phyloP scores from a whole-genome alignment of 2,329 filamentous ascomycete genomes.

The Phialemonium atrogriseum region DNA sequence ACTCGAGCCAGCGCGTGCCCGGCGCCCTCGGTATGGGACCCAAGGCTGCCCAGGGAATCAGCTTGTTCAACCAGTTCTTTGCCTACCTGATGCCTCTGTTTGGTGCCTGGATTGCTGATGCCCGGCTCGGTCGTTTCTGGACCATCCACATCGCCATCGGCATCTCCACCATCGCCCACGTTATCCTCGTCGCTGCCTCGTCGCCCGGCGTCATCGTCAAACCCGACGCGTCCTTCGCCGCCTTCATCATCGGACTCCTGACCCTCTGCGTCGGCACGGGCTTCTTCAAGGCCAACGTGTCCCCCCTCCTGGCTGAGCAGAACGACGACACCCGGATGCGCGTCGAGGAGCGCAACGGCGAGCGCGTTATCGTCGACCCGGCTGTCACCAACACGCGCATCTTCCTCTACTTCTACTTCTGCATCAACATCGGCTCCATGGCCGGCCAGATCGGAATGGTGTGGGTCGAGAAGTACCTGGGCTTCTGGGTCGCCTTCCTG shows the following conservation, averaged over 20 bases:
- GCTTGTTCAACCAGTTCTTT: constrained; percentile 52
- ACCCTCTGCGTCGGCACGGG: constrained; percentile 57
- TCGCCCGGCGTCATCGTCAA: constrained; percentile 54
- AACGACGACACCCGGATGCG: constrained; percentile 50
- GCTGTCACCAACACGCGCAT: constrained; percentile 60
- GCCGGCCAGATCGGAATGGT: constrained; percentile 56
- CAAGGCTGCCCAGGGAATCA: constrained; percentile 40
- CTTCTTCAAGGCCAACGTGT: constrained; percentile 76
- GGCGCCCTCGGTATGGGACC: constrained; percentile 53
- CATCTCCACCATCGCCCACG: constrained; percentile 57
- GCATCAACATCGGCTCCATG: constrained; percentile 61
- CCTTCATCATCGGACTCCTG: constrained; percentile 59
- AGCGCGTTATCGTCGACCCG: constrained; percentile 64
- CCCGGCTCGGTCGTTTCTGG: constrained; percentile 64
- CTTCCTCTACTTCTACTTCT: constrained; percentile 56
- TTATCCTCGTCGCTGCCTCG: constrained; percentile 57
- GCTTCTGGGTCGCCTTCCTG: constrained; percentile 63
- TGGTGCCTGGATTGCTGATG: constrained; percentile 54
- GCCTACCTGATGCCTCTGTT: constrained; percentile 51
- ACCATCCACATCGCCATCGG: constrained; percentile 62
- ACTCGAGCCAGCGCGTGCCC: constrained; percentile 24
- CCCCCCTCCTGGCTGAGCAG: constrained; percentile 63
- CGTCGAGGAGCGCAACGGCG: constrained; percentile 47
- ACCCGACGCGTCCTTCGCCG: constrained; percentile 49
- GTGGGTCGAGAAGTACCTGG: constrained; percentile 63